A percentile compares a stretch with the other conserved stretches of the same genome.
Evolutionary conservation across 768 basidiomycete genomes (phyloP).

Genomic region (Polyporus arcularius): DNA sequence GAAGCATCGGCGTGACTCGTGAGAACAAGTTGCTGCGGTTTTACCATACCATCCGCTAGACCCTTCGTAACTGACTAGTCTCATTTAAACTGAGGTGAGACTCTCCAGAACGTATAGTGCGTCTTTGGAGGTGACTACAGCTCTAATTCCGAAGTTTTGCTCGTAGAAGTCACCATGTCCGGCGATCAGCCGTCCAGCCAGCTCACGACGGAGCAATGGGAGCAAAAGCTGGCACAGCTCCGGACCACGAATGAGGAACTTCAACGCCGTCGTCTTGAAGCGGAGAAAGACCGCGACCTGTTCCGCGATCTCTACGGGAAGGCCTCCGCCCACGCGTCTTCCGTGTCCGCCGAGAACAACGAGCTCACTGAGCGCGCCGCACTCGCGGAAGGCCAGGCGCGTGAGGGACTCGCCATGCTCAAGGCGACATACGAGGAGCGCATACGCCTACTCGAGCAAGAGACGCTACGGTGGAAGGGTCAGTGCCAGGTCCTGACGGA

Average conservation of each 20-base stretch:
- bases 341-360: constrained; percentile 30
- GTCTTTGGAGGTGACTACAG: too few species aligned
- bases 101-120: too few species aligned
- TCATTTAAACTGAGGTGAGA: too few species aligned
- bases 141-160: too few species aligned
- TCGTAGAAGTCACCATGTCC: too few species aligned
- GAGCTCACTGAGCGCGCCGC: constrained; percentile 25
- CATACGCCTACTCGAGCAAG: constrained; percentile 48
- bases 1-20: too few species aligned
- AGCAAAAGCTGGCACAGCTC: constrained; percentile 24
- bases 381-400: constrained; percentile 48
- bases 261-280: constrained; percentile 27
- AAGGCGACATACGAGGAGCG: constrained; percentile 51
- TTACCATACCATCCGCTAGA: too few species aligned
- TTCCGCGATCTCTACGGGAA: constrained; percentile 31
- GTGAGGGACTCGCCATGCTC: constrained; percentile 53
- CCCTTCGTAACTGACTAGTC: too few species aligned
- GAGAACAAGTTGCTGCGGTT: too few species aligned
- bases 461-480: constrained; percentile 48
- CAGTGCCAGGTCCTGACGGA: constrained; percentile 27
- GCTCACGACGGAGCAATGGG: constrained; percentile 12
- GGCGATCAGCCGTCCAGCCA: too few species aligned
- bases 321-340: constrained; percentile 29
- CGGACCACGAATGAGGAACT: constrained; percentile 29
- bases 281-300: constrained; percentile 31